Evolutionary conservation across 352 stramenopile genomes (phyloP).

Genomic region (Phytophthora sp.): DNA sequence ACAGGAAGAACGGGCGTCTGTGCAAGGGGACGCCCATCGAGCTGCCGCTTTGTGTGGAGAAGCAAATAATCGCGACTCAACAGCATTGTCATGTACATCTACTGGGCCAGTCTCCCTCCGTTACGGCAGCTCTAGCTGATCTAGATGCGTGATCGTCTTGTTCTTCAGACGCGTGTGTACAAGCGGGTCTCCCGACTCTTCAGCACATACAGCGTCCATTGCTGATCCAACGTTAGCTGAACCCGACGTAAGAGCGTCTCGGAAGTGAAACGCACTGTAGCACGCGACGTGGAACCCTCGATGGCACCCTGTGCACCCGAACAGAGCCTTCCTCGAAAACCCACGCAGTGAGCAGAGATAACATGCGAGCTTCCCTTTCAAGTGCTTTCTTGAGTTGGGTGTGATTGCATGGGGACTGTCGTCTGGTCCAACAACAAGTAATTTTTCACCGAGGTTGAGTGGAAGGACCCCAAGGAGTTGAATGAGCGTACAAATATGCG

Average conservation of each 20-base stretch:
- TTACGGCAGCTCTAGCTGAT: constrained; percentile 2
- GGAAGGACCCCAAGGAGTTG: constrained; percentile 2
- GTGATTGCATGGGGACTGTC: background rate
- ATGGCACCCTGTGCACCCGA: background rate
- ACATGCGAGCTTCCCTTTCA: constrained; percentile 1
- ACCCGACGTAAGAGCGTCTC: background rate
- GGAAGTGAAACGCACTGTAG: constrained; percentile 11
- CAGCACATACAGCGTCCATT: background rate
- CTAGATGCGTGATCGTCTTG: background rate
- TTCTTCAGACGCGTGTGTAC: background rate
- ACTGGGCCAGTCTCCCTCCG: background rate
- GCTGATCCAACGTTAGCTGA: background rate
- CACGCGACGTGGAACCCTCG: constrained; percentile 2
- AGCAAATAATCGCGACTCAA: background rate
- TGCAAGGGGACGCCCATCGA: background rate
- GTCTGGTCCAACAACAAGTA: background rate
- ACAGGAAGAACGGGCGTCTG: background rate
- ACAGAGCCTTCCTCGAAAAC: background rate
- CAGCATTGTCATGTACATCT: background rate
- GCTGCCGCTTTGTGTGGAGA: background rate
- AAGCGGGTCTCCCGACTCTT: no score
- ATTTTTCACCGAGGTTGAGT: background rate
- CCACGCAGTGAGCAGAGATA: constrained; percentile 5
- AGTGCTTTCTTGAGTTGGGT: constrained; percentile 2
- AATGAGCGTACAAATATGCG: constrained; percentile 8